These are phyloP conservation scores for Chlamydomonas reinhardtii DNA, from an alignment of 163 green algal species.

Conservation along the genomic window DNA sequence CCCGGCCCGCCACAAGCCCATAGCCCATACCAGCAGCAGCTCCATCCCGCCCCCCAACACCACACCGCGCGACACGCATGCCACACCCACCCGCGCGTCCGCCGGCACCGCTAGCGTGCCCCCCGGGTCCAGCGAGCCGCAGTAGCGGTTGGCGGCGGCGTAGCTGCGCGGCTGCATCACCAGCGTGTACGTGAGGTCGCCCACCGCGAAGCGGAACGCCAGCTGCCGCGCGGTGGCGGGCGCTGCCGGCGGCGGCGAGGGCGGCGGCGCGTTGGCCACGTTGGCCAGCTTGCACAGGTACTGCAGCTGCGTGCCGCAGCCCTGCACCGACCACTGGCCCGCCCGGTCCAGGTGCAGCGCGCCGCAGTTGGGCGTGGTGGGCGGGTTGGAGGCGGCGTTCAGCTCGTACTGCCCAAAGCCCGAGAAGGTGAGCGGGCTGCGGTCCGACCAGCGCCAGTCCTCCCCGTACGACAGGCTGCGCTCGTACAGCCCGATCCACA, in stretches of 20 bases:
- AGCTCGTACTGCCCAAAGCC: constrained; percentile 29
- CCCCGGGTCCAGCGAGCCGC: background rate
- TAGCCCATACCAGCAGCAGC: too few species aligned
- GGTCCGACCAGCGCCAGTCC: constrained; percentile 39
- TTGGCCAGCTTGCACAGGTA: constrained; percentile 23
- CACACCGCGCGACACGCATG: too few species aligned
- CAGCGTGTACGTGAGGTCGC: constrained; percentile 4
- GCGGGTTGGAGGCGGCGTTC: background rate
- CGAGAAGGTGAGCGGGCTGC: constrained; percentile 18
- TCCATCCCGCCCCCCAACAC: background rate
- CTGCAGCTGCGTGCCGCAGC: background rate
- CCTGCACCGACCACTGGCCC: constrained; percentile 22
- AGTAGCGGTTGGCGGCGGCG: constrained; percentile 13
- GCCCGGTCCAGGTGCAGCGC: constrained; percentile 39
- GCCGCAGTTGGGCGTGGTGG: background rate
- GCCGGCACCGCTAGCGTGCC: constrained; percentile 9
- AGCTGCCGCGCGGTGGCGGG: constrained; percentile 6
- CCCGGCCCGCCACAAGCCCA: too few species aligned
- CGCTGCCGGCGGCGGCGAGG: constrained; percentile 3
- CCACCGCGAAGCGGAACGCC: background rate
- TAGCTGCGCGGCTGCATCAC: constrained; percentile 34
- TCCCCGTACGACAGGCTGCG: background rate
- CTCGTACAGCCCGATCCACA: constrained; percentile 32
- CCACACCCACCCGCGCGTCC: background rate
- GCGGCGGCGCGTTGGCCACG: constrained; percentile 29